Conservation (phyloP, 805 yeast species). For the Yarrowia alimentaria region DNA sequence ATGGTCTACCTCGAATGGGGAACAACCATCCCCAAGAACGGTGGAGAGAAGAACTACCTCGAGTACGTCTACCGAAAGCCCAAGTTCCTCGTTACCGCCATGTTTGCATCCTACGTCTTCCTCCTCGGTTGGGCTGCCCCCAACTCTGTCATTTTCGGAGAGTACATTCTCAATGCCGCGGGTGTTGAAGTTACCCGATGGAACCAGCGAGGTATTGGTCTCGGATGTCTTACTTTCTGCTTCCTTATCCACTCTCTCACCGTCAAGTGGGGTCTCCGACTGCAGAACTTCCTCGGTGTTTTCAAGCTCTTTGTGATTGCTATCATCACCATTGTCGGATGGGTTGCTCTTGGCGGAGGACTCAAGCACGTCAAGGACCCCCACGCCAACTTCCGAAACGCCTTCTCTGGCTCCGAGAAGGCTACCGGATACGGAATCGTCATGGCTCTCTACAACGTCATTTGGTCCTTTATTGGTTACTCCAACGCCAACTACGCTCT, state of each 20-base stretch:
- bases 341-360: constrained; percentile 80
- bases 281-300: constrained; percentile 65
- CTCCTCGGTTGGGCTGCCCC: constrained; percentile 85
- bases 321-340: constrained; percentile 72
- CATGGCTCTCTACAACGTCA: constrained; percentile 72
- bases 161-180: constrained; percentile 73
- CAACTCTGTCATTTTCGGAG: constrained; percentile 77
- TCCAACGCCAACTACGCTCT: constrained; percentile 81
- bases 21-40: constrained; percentile 72
- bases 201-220: constrained; percentile 75
- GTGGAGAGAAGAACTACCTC: constrained; percentile 81
- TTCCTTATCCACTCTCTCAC: constrained; percentile 60
- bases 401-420: constrained; percentile 51
- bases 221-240: constrained; percentile 70
- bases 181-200: constrained; percentile 64
- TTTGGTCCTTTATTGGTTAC: constrained; percentile 83
- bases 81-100: constrained; percentile 60
- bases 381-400: constrained; percentile 59
- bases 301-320: constrained; percentile 71
- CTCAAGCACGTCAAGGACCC: constrained; percentile 49
- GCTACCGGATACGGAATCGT: constrained; percentile 46
- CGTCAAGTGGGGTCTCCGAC: constrained; percentile 62
- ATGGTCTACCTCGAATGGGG: constrained; percentile 81
- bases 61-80: constrained; percentile 71
- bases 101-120: constrained; percentile 69